A percentile compares a stretch with the other conserved stretches of the same genome.
Conservation (phyloP, 2,329 filamentous ascomycete genomes). For the Xylariaceae sp. region DNA sequence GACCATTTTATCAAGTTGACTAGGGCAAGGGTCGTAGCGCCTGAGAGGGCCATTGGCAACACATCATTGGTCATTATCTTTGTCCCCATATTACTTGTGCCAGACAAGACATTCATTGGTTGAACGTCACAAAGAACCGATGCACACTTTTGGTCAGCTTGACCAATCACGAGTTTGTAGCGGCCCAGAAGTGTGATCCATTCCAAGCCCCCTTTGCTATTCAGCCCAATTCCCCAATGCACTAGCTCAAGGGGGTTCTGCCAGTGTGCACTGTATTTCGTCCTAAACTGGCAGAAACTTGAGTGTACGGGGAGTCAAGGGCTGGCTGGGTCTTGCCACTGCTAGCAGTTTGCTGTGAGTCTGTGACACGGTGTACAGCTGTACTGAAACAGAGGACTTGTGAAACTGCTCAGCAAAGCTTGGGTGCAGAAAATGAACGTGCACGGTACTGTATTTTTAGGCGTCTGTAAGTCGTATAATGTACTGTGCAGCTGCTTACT, state of each 20-base stretch:
- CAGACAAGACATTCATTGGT: constrained; percentile 8
- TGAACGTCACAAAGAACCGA: constrained; percentile 2
- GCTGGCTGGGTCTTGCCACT: too few relatives aligned
- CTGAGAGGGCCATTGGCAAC: constrained; percentile 3
- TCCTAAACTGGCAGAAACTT: background rate
- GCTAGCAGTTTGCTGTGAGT: too few relatives aligned
- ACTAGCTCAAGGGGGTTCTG: constrained; percentile 4
- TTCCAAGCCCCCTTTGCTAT: constrained; percentile 6
- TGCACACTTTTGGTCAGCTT: constrained; percentile 9
- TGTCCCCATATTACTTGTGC: constrained; percentile 1
- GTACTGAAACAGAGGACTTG: too few relatives aligned
- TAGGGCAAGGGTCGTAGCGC: constrained; percentile 10
- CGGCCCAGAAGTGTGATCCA: constrained; percentile 9
- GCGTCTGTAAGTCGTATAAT: background rate
- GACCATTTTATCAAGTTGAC: too few relatives aligned
- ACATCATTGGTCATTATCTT: constrained; percentile 8
- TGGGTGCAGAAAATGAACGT: too few relatives aligned
- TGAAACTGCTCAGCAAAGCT: too few relatives aligned
- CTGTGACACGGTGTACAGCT: too few relatives aligned
- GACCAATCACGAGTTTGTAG: constrained; percentile 8
- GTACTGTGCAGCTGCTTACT: background rate
- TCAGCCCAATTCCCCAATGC: constrained; percentile 10
- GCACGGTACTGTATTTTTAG: background rate
- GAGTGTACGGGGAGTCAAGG: too few relatives aligned
- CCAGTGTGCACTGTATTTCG: constrained; percentile 5